Percentiles rank a stretch among this genome's conserved stretches.
Evolutionary conservation across 2,329 filamentous ascomycete species (phyloP).

Genomic region (Lasiodiplodia sp.): DNA sequence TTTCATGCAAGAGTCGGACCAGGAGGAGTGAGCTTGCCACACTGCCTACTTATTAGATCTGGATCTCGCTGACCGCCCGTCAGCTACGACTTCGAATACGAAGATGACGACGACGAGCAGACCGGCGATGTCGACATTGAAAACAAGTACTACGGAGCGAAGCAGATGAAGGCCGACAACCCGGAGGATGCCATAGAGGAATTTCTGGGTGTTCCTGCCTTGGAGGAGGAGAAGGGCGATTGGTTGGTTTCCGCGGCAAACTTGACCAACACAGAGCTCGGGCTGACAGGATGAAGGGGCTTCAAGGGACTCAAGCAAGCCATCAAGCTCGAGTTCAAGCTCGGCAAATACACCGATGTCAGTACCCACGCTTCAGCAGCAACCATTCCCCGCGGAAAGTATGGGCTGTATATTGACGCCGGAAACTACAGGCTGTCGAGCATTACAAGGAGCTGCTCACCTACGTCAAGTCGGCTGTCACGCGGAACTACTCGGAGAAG

Average conservation of each 20-base stretch:
- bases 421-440: conserved; percentile 72
- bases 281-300: conserved; percentile 58
- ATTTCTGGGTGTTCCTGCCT: conserved; percentile 83
- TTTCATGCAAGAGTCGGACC: conserved; percentile 92
- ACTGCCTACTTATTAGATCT: background rate
- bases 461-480: conserved; percentile 96
- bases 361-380: conserved; percentile 27
- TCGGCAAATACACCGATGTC: conserved; percentile 87
- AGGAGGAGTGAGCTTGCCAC: conserved; percentile 71
- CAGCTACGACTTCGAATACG: conserved; percentile 96
- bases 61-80: conserved; percentile 36
- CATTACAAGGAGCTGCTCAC: conserved; percentile 96
- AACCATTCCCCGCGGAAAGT: background rate
- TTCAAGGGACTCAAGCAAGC: conserved; percentile 99
- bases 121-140: conserved; percentile 92
- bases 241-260: conserved; percentile 63
- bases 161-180: conserved; percentile 88
- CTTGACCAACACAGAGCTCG: background rate
- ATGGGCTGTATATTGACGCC: conserved; percentile 35
- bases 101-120: conserved; percentile 90
- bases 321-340: conserved; percentile 94
- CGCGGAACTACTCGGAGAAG: conserved; percentile 97
- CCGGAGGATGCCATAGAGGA: conserved; percentile 89
- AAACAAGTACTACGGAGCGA: conserved; percentile 99
- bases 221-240: conserved; percentile 92